These are phyloP conservation scores for Coniferiporia weirii DNA, from an alignment of 1,284 basidiomycete species.

Conservation along the genomic window DNA sequence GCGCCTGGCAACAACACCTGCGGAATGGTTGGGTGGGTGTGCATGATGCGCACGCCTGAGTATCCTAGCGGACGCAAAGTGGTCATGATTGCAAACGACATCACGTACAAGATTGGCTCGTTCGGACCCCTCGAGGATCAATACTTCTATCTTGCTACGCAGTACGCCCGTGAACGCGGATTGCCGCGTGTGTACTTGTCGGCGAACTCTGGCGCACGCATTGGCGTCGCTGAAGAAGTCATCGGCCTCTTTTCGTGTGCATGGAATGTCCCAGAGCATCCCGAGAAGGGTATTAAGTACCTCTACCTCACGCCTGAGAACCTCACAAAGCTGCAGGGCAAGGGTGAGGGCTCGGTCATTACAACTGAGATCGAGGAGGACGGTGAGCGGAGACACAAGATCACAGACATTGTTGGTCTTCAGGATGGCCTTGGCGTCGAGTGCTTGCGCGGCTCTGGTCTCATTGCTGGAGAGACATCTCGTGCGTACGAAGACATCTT, in stretches of 20 bases:
- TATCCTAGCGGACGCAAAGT: slow-evolving; percentile 85
- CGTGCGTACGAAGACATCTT: slow-evolving; percentile 99
- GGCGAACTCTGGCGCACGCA: slow-evolving; percentile 96
- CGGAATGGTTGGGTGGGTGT: slow-evolving; percentile 99
- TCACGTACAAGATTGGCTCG: slow-evolving; percentile 98
- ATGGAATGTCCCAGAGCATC: slow-evolving; percentile 77
- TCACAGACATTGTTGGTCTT: slow-evolving; percentile 94
- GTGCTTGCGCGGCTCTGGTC: slow-evolving; percentile 91
- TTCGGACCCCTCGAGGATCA: slow-evolving; percentile 96
- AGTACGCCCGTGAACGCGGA: slow-evolving; percentile 86
- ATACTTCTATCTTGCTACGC: slow-evolving; percentile 93
- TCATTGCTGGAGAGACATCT: slow-evolving; percentile 98
- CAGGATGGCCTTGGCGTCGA: slow-evolving; percentile 99
- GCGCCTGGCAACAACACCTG: slow-evolving; percentile 91
- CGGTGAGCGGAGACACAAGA: slow-evolving; percentile 87
- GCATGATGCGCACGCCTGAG: slow-evolving; percentile 91
- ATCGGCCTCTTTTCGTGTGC: slow-evolving; percentile 88
- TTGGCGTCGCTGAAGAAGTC: slow-evolving; percentile 93
- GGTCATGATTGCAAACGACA: slow-evolving; percentile 96
- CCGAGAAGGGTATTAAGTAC: slow-evolving; percentile 96
- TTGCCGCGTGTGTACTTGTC: slow-evolving; percentile 96
- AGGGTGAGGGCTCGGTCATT: slow-evolving; percentile 72
- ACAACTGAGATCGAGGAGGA: slow-evolving; percentile 83
- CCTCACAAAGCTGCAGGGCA: slow-evolving; percentile 78
- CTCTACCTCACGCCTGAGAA: slow-evolving; percentile 91